phyloP scores from a whole-genome alignment of 208 protist genomes.

The Acanthamoeba rhysodes region DNA sequence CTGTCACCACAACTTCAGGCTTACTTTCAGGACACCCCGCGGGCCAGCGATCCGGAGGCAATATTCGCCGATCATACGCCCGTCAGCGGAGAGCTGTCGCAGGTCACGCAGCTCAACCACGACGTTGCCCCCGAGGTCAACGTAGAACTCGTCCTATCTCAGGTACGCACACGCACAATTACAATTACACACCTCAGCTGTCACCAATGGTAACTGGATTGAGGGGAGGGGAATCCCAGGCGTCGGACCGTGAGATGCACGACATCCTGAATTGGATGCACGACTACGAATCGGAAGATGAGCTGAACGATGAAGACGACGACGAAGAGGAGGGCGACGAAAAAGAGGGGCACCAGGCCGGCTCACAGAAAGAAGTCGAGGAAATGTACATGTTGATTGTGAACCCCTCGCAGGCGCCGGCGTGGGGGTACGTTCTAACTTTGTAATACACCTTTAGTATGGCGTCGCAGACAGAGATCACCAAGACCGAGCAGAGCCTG shows the following conservation, averaged over 20 bases:
- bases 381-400: no score
- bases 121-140: slow-evolving; percentile 66
- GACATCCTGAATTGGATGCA: slow-evolving; percentile 77
- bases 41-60: slow-evolving; percentile 34
- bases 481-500: slow-evolving; percentile 2
- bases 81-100: neutral
- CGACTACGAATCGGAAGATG: slow-evolving; percentile 44
- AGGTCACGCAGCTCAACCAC: slow-evolving; percentile 25
- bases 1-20: slow-evolving; percentile 16
- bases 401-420: no score
- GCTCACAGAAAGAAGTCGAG: no score
- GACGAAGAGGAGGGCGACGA: slow-evolving; percentile 21
- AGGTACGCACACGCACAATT: neutral
- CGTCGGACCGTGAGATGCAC: slow-evolving; percentile 54
- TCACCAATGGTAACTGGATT: no score
- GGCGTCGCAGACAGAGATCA: slow-evolving; percentile 16
- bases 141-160: slow-evolving; percentile 68
- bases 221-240: neutral
- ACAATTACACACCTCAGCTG: neutral
- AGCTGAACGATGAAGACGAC: no score
- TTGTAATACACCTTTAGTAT: no score
- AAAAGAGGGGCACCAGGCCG: no score
- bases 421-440: no score
- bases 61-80: slow-evolving; percentile 41
- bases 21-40: slow-evolving; percentile 29